Conservation (phyloP, 495 filamentous ascomycete genomes). For the Zalerion maritima region DNA sequence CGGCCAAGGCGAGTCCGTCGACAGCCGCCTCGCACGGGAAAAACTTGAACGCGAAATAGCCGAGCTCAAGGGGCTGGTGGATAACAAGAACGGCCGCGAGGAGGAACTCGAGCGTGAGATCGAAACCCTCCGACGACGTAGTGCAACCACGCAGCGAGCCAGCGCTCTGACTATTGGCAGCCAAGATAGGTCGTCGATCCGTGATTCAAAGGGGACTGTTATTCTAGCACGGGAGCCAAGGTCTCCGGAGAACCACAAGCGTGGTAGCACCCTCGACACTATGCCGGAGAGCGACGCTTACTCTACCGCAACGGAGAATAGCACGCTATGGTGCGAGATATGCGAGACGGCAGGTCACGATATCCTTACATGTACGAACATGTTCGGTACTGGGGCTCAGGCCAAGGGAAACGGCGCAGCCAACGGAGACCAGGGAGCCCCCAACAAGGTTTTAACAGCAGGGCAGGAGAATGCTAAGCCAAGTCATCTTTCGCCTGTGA, state of each 20-base stretch:
- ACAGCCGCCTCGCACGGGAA: slow-evolving; percentile 39
- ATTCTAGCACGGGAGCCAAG: slow-evolving; percentile 31
- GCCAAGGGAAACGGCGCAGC: slow-evolving; percentile 18
- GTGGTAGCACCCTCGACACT: slow-evolving; percentile 31
- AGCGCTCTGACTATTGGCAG: slow-evolving; percentile 38
- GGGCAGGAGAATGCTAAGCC: slow-evolving; percentile 27
- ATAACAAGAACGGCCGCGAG: slow-evolving; percentile 60
- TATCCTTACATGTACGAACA: slow-evolving; percentile 81
- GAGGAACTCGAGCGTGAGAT: slow-evolving; percentile 86
- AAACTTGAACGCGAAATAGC: slow-evolving; percentile 64
- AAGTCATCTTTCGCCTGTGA: slow-evolving; percentile 36
- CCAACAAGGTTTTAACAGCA: slow-evolving; percentile 17
- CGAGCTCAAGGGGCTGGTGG: slow-evolving; percentile 54
- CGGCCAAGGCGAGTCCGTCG: slow-evolving; percentile 34
- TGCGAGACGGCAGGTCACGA: slow-evolving; percentile 91
- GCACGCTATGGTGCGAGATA: slow-evolving; percentile 83
- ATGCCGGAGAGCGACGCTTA: slow-evolving; percentile 64
- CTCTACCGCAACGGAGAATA: slow-evolving; percentile 57
- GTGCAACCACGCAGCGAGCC: slow-evolving; percentile 20
- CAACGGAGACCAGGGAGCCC: slow-evolving; percentile 8
- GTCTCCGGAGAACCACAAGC: slow-evolving; percentile 28
- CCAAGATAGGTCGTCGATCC: slow-evolving; percentile 36
- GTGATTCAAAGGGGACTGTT: slow-evolving; percentile 45
- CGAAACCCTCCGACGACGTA: slow-evolving; percentile 42
- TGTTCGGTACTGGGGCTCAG: slow-evolving; percentile 43